These are phyloP conservation scores for Colletotrichum theobromicola DNA, from an alignment of 2,329 filamentous ascomycete genomes.

Conservation along the genomic window DNA sequence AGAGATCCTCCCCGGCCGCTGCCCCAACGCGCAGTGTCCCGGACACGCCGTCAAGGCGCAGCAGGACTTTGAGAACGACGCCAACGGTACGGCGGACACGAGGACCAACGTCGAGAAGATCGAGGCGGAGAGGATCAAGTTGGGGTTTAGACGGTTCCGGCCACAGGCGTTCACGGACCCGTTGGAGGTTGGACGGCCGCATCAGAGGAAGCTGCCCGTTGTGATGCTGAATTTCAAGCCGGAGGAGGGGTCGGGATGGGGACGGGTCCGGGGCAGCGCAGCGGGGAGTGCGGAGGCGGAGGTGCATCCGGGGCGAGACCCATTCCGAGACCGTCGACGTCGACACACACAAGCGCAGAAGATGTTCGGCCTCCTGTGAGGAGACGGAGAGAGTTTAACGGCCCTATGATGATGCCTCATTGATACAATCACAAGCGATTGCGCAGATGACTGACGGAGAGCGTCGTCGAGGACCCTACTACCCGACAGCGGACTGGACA, in stretches of 20 bases:
- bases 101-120: slow-evolving; percentile 94
- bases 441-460: background rate
- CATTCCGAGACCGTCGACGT: background rate
- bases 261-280: background rate
- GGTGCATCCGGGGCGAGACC: background rate
- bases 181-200: slow-evolving; percentile 11
- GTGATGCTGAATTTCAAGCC: background rate
- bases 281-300: background rate
- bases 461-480: background rate
- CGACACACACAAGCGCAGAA: background rate
- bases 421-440: background rate
- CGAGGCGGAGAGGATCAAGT: slow-evolving; percentile 55
- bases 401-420: slow-evolving; percentile 11
- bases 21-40: slow-evolving; percentile 1
- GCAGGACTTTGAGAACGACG: background rate
- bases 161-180: slow-evolving; percentile 3
- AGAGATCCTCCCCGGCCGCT: slow-evolving; percentile 16
- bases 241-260: background rate
- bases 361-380: background rate
- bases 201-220: slow-evolving; percentile 4
- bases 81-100: slow-evolving; percentile 64
- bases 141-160: slow-evolving; percentile 2
- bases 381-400: background rate
- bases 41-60: background rate
- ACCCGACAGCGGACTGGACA: background rate